A percentile compares a stretch with the other conserved stretches of the same genome.
These are phyloP conservation scores for Cunninghamia lanceolata DNA, from an alignment of 75 land plant genomes.

Conservation along the genomic window DNA sequence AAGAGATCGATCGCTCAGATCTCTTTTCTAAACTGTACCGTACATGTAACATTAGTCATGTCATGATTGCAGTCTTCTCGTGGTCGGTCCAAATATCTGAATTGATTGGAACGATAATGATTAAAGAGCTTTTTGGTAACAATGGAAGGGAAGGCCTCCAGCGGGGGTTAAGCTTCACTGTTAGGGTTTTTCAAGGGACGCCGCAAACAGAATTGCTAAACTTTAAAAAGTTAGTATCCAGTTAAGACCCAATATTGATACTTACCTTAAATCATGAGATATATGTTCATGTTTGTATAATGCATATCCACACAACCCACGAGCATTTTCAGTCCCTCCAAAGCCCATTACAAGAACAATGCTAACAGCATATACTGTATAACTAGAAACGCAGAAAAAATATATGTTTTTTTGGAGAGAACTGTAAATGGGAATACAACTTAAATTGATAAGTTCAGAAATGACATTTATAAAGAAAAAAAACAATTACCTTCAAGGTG, in stretches of 20 bases:
- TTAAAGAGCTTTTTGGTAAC: too few species aligned
- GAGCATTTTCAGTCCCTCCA: neutral
- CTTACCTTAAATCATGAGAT: neutral
- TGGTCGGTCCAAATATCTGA: too few species aligned
- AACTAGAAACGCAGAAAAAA: neutral
- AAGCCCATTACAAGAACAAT: neutral
- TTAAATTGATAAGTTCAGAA: neutral
- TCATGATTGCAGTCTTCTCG: too few species aligned
- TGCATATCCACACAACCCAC: neutral
- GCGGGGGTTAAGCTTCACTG: neutral
- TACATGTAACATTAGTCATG: too few species aligned
- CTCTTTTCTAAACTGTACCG: too few species aligned
- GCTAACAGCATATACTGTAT: neutral
- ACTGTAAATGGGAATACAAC: too few species aligned
- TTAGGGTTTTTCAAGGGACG: neutral
- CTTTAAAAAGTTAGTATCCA: neutral
- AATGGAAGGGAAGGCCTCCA: neutral
- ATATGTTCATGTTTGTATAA: neutral
- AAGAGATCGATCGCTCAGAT: too few species aligned
- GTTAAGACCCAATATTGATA: neutral
- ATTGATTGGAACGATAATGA: too few species aligned
- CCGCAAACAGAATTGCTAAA: neutral
- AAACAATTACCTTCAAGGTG: constrained; percentile 27
- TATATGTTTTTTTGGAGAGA: too few species aligned
- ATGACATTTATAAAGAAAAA: neutral